Evolutionary conservation across 257 asterid species (phyloP).

Genomic region (Handroanthus guayacan): DNA sequence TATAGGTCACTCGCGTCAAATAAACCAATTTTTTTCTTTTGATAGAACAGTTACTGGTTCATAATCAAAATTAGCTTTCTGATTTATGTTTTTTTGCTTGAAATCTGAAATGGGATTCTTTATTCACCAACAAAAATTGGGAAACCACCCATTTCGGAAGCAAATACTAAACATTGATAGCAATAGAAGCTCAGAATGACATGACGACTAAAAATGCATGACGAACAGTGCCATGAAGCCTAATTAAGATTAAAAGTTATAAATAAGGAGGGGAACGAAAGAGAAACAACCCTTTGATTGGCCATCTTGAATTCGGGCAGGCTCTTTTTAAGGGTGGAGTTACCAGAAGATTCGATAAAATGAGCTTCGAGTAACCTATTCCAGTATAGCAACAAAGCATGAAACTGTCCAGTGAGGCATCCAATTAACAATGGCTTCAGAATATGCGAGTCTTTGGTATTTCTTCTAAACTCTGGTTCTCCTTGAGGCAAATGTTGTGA

Average conservation of each 20-base stretch:
- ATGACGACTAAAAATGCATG: not conserved
- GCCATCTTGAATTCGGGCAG: not conserved
- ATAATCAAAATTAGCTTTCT: not conserved
- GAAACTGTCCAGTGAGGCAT: conserved; percentile 23
- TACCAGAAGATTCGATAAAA: not conserved
- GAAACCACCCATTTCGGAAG: not conserved
- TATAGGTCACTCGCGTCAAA: not conserved
- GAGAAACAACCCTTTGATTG: not conserved
- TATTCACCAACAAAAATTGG: not conserved
- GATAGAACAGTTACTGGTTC: not conserved
- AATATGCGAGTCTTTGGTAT: not conserved
- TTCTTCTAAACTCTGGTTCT: not conserved
- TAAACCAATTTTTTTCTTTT: not conserved
- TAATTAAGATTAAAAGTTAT: not conserved
- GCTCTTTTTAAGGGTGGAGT: not conserved
- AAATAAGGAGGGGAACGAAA: not conserved
- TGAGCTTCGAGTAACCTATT: not conserved
- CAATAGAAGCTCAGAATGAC: too few species aligned
- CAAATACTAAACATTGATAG: not conserved
- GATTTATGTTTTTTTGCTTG: not conserved
- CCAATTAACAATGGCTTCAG: conserved; percentile 7
- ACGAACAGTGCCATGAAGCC: not conserved
- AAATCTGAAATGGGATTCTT: not conserved
- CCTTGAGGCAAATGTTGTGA: not conserved
- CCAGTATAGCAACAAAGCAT: not conserved